Evolutionary conservation across 2,329 filamentous ascomycete genomes (phyloP), one percentile per base, ranked within the genome.

Genomic region (Chaetomium strumarium): DNA sequence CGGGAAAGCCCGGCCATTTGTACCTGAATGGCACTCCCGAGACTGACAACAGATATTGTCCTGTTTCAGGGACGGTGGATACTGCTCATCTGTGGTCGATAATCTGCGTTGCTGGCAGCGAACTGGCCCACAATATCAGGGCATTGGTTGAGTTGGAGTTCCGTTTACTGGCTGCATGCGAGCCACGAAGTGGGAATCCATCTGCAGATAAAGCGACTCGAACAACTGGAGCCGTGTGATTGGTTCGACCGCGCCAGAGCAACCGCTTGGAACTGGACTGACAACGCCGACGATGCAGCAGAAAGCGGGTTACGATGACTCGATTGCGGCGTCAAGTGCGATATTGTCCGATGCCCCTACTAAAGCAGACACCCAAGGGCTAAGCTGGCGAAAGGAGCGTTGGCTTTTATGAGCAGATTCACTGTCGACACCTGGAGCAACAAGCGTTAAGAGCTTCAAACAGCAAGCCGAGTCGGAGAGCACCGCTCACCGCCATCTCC

Each of bases 191-290:
- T 55, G 24, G 55, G 55, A 39, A 53, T 45, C 51, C 45, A 24
- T 20, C 49, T 60, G 58, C 55, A 58, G 31, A 37, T 17, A 43
- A 49, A 39, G 24, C 19, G 20, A 49, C 48, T n/a, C 38, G 57
- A 55, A 58, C 57, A 61, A 46, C 54, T 61, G 59, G 52, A 55
- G 55, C 52, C 6, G 24, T 36, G 48, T 45, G n/a, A 61, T 61
- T 59, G 59, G 57, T 33, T 19, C 34, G n/a, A 42, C 29, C 13
- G 11, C 20, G 41, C 16, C 38, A 17, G 36, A 29, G 38, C 48
- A 41, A 40, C 48, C 47, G n/a, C 31, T 42, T 24, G 24, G 24
- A 4, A 7, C 41, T 43, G 29, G 43, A 52, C 44, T 44, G 30
- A 34, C 43, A 36, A 39, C 37, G 42, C 52, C 50, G 56, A 42